Evolutionary conservation across 441 rosid genomes (phyloP).

Genomic region (Populus hybrid): DNA sequence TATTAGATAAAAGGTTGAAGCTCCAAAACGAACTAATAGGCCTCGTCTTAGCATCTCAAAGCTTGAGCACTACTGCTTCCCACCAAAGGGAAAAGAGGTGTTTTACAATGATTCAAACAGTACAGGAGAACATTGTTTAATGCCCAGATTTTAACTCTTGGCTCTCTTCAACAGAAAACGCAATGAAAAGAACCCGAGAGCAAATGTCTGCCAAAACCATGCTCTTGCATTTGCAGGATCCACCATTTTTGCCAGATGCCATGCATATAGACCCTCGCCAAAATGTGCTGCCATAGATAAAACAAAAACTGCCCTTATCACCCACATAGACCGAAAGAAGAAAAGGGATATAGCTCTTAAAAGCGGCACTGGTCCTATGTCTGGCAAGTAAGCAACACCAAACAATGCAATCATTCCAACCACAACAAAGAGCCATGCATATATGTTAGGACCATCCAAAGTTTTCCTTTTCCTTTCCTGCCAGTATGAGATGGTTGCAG

Average conservation of each 20-base stretch:
- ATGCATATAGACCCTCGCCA: slow-evolving; percentile 63
- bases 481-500: slow-evolving; percentile 81
- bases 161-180: slow-evolving; percentile 72
- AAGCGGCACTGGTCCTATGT: slow-evolving; percentile 59
- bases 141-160: slow-evolving; percentile 6
- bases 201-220: slow-evolving; percentile 91
- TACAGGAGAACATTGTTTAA: background rate
- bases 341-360: slow-evolving; percentile 33
- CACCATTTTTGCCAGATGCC: slow-evolving; percentile 62
- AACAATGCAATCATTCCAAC: slow-evolving; percentile 51
- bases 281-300: slow-evolving; percentile 39
- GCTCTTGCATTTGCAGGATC: slow-evolving; percentile 76
- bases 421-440: slow-evolving; percentile 49
- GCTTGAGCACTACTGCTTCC: background rate
- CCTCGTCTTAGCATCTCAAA: background rate
- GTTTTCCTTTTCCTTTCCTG: slow-evolving; percentile 63
- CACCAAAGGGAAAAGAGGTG: background rate
- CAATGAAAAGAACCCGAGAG: slow-evolving; percentile 66
- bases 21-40: background rate
- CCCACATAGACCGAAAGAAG: background rate
- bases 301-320: slow-evolving; percentile 33
- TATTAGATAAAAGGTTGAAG: background rate
- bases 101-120: background rate
- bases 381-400: slow-evolving; percentile 67
- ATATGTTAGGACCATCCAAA: slow-evolving; percentile 78